Percentiles rank a stretch among this genome's conserved stretches.
phyloP scores from a whole-genome alignment of 2,329 filamentous ascomycete genomes.

The Incumbomyces lentus region DNA sequence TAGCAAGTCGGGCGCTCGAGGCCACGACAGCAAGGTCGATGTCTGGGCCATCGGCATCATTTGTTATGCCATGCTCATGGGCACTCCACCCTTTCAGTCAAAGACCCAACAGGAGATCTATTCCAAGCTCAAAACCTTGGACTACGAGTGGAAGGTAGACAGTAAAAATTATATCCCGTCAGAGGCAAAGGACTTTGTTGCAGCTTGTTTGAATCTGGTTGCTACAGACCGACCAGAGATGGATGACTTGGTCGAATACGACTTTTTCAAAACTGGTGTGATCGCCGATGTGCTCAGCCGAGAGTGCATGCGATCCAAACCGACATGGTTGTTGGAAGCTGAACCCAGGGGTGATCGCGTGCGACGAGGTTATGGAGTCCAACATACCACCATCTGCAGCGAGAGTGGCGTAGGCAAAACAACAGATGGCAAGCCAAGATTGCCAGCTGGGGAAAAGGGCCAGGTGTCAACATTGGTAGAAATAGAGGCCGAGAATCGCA shows the following conservation, averaged over 20 bases:
- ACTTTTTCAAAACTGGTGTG: slow-evolving; percentile 42
- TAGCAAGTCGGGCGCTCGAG: slow-evolving; percentile 65
- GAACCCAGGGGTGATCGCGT: slow-evolving; percentile 38
- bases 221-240: slow-evolving; percentile 40
- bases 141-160: slow-evolving; percentile 41
- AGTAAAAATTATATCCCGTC: slow-evolving; percentile 38
- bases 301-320: slow-evolving; percentile 29
- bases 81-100: slow-evolving; percentile 92
- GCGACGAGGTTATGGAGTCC: slow-evolving; percentile 33
- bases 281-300: slow-evolving; percentile 36
- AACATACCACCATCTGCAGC: slow-evolving; percentile 34
- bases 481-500: slow-evolving; percentile 36
- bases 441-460: slow-evolving; percentile 35
- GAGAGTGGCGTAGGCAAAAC: slow-evolving; percentile 36
- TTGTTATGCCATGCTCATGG: slow-evolving; percentile 90
- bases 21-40: slow-evolving; percentile 95
- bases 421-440: slow-evolving; percentile 31
- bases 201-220: slow-evolving; percentile 36
- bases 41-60: slow-evolving; percentile 98
- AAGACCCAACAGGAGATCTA: slow-evolving; percentile 44
- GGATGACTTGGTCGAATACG: slow-evolving; percentile 40
- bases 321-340: slow-evolving; percentile 34
- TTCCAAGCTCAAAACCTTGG: slow-evolving; percentile 36
- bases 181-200: slow-evolving; percentile 40
- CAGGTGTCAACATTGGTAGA: slow-evolving; percentile 38